A percentile compares a stretch with the other conserved stretches of the same genome.
Evolutionary conservation across 495 filamentous ascomycete species (phyloP).

Genomic region (Podospora comata): DNA sequence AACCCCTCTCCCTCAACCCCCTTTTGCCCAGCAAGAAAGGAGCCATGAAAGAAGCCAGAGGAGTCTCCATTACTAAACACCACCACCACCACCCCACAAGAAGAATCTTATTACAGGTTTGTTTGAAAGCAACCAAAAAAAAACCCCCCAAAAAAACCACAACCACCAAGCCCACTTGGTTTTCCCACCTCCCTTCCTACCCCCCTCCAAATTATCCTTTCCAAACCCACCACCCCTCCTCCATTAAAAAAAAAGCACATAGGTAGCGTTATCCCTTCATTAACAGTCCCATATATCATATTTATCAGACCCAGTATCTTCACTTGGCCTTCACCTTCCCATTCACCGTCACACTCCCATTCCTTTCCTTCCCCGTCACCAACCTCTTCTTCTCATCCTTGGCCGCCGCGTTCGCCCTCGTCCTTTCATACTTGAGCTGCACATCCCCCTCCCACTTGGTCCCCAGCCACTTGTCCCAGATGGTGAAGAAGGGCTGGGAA

Average conservation of each 20-base stretch:
- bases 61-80: no score
- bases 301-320: neutral
- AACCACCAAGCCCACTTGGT: no score
- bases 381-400: constrained; percentile 28
- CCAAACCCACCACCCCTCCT: neutral
- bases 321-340: neutral
- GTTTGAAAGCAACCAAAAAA: no score
- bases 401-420: constrained; percentile 34
- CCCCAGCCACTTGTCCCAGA: constrained; percentile 72
- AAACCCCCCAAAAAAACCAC: no score
- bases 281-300: neutral
- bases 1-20: no score
- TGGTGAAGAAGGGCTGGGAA: constrained; percentile 81
- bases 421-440: constrained; percentile 41
- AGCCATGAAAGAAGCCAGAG: no score
- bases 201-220: neutral
- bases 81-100: no score
- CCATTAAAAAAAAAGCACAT: neutral
- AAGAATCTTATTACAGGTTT: no score
- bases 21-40: no score
- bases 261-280: neutral
- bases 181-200: no score
- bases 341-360: constrained; percentile 1
- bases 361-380: neutral
- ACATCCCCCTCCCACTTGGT: constrained; percentile 69